Conservation (phyloP, 2,329 filamentous ascomycete species). For the Aplosporella prunicola region DNA sequence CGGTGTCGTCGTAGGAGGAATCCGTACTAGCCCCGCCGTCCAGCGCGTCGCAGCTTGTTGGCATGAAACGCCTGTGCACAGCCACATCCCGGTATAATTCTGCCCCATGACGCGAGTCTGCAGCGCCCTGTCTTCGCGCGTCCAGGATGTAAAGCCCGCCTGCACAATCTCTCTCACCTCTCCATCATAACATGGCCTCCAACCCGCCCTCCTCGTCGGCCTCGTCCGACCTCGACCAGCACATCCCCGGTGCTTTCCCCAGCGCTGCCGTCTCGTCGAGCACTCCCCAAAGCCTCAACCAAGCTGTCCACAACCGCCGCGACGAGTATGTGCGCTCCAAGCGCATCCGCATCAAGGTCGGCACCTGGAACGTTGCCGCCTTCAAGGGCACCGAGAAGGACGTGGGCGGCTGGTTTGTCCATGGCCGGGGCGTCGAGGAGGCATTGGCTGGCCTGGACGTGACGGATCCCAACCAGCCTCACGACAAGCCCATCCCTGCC, state of each 20-base stretch:
- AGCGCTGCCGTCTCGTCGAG: conserved; percentile 16
- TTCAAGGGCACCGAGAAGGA: conserved; percentile 81
- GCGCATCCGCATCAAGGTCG: conserved; percentile 75
- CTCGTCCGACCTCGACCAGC: conserved; percentile 32
- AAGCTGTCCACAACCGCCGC: conserved; percentile 59
- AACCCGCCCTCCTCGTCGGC: conserved; percentile 19
- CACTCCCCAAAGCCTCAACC: conserved; percentile 41
- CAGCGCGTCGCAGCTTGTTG: too few species aligned
- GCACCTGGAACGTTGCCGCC: conserved; percentile 89
- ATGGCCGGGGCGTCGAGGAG: conserved; percentile 60
- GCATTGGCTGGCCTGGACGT: conserved; percentile 47
- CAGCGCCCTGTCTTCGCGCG: too few species aligned
- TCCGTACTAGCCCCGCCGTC: too few species aligned
- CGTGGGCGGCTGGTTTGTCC: conserved; percentile 78
- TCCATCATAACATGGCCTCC: too few species aligned
- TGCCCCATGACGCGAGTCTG: too few species aligned
- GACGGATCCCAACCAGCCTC: conserved; percentile 15
- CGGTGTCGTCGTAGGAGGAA: too few species aligned
- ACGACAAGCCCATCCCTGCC: conserved; percentile 12
- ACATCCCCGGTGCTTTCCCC: conserved; percentile 43
- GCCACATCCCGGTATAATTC: too few species aligned
- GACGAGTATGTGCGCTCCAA: conserved; percentile 69
- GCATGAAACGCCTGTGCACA: too few species aligned
- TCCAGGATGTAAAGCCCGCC: too few species aligned
- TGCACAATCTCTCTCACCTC: too few species aligned